Evolutionary conservation across 225 moss, liverwort and hornwort genomes (phyloP).

Genomic region (Pleurozium schreberi): DNA sequence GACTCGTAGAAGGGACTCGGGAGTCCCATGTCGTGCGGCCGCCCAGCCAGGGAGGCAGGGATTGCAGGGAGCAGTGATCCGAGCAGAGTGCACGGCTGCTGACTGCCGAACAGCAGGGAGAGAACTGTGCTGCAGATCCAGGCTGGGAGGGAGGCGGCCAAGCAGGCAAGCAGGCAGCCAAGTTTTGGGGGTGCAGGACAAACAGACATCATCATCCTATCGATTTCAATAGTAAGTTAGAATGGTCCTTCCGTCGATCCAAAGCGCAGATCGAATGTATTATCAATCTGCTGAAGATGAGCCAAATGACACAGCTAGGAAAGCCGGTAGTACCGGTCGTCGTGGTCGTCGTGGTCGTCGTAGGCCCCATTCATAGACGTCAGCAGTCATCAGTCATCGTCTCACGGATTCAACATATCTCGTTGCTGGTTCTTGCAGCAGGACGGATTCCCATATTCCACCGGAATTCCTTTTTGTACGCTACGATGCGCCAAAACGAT

Average conservation of each 20-base stretch:
- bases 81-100: neutral
- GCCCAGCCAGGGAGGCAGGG: neutral
- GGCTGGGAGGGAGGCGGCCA: neutral
- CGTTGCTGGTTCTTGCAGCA: neutral
- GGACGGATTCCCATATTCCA: neutral
- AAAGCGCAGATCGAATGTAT: neutral
- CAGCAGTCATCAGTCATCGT: neutral
- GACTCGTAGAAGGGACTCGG: no score
- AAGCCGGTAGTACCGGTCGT: neutral
- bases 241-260: neutral
- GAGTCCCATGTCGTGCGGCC: neutral
- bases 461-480: neutral
- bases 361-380: neutral
- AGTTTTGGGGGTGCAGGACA: neutral
- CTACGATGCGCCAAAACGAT: neutral
- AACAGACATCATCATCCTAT: neutral
- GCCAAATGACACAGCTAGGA: neutral
- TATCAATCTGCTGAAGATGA: neutral
- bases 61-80: neutral
- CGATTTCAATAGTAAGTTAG: neutral
- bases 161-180: neutral
- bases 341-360: neutral
- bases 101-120: neutral
- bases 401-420: neutral
- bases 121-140: neutral